Conservation (phyloP, 306 rosid species). For the Corylus americana region DNA sequence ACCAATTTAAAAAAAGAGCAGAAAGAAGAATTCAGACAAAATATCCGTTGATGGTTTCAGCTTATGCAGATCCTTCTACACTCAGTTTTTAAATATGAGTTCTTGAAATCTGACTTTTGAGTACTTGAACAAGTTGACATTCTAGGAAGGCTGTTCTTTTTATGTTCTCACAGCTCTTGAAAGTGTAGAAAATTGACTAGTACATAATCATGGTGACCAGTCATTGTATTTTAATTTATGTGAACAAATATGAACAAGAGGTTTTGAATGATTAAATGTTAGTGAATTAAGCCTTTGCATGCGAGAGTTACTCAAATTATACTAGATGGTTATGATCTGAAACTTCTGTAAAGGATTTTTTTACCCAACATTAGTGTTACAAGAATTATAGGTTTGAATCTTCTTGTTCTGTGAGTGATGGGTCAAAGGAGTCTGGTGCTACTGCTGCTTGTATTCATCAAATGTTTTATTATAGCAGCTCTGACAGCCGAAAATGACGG, state of each 20-base stretch:
- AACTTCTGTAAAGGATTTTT: neutral
- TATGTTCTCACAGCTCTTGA: no score
- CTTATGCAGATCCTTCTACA: neutral
- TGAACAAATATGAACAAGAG: neutral
- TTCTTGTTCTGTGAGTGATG: constrained; percentile 8
- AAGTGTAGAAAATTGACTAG: neutral
- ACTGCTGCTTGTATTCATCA: constrained; percentile 3
- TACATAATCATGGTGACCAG: neutral
- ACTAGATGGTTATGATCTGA: neutral
- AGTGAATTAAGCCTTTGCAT: neutral
- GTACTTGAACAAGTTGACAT: neutral
- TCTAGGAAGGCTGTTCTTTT: neutral
- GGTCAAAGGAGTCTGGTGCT: constrained; percentile 6
- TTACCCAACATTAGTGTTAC: neutral
- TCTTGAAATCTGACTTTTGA: neutral
- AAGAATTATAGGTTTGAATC: neutral
- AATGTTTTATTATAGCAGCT: neutral
- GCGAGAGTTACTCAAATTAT: neutral
- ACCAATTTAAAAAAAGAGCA: no score
- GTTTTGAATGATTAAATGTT: neutral
- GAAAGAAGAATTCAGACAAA: no score
- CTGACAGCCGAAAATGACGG: neutral
- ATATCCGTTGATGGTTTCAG: no score
- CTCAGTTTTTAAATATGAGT: neutral
- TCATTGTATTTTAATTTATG: neutral